phyloP scores from a whole-genome alignment of 805 yeast species.

The Candida berthetii region DNA sequence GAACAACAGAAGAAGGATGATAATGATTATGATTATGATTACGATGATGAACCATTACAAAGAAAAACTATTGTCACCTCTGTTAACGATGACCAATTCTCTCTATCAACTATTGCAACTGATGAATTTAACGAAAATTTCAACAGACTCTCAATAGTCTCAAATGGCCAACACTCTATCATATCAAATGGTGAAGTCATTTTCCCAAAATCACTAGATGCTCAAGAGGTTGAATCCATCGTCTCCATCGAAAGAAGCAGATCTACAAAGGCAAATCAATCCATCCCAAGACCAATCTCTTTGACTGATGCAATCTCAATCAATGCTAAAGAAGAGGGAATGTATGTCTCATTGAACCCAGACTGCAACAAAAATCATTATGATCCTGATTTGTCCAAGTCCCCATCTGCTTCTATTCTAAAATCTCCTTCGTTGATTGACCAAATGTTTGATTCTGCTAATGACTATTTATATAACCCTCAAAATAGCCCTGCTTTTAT shows the following conservation, averaged over 20 bases:
- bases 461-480: background rate
- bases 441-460: background rate
- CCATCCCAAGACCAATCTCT: conserved; percentile 10
- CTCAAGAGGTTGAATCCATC: conserved; percentile 69
- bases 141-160: conserved; percentile 8
- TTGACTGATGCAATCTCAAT: conserved; percentile 25
- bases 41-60: background rate
- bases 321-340: conserved; percentile 40
- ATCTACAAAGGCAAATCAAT: conserved; percentile 39
- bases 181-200: conserved; percentile 44
- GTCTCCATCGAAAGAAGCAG: conserved; percentile 60
- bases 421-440: background rate
- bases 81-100: background rate
- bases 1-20: background rate
- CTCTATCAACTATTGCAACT: conserved; percentile 5
- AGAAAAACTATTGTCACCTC: background rate
- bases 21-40: background rate
- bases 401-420: conserved; percentile 22
- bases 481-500: background rate
- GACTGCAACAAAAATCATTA: too few species aligned
- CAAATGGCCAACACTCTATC: background rate
- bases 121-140: conserved; percentile 20
- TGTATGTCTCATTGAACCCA: conserved; percentile 25
- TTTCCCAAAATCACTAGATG: conserved; percentile 64
- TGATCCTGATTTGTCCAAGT: conserved; percentile 26